Evolutionary conservation across 225 moss, liverwort and hornwort species (phyloP).

Genomic region (Pseudoscleropodium purum): DNA sequence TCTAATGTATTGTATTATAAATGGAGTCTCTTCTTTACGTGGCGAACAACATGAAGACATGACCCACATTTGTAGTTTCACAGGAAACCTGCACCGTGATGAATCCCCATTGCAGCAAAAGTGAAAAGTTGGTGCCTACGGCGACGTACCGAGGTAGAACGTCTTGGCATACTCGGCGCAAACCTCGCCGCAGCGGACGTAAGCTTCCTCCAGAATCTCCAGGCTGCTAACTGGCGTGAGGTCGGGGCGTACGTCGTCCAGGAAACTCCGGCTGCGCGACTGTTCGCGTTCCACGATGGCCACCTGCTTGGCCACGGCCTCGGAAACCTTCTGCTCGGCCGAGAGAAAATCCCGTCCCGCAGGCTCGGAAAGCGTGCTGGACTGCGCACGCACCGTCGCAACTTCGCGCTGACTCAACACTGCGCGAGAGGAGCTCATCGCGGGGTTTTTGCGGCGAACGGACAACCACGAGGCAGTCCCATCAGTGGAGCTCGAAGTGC

Average conservation of each 20-base stretch:
- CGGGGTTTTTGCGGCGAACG: background rate
- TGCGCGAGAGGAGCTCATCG: background rate
- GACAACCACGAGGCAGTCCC: background rate
- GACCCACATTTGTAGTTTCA: background rate
- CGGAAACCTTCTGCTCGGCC: constrained; percentile 66
- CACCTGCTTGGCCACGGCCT: constrained; percentile 59
- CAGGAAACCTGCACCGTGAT: background rate
- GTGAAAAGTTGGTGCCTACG: background rate
- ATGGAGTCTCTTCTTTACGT: background rate
- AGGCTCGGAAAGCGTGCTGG: constrained; percentile 12
- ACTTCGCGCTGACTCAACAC: background rate
- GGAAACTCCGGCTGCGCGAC: background rate
- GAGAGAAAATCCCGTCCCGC: constrained; percentile 4
- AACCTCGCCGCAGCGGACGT: constrained; percentile 82
- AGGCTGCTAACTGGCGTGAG: background rate
- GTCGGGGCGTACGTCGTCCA: constrained; percentile 4
- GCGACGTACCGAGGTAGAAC: constrained; percentile 63
- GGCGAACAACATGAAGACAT: background rate
- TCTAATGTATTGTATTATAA: background rate
- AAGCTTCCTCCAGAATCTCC: constrained; percentile 64
- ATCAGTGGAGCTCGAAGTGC: background rate
- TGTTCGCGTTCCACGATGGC: constrained; percentile 26
- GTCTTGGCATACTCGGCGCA: constrained; percentile 94
- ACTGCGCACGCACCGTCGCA: background rate
- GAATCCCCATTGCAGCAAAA: background rate